Evolutionary conservation across 768 basidiomycete species (phyloP), one percentile per base, ranked within the genome.

Genomic region (Termitomyces bulborhizus): DNA sequence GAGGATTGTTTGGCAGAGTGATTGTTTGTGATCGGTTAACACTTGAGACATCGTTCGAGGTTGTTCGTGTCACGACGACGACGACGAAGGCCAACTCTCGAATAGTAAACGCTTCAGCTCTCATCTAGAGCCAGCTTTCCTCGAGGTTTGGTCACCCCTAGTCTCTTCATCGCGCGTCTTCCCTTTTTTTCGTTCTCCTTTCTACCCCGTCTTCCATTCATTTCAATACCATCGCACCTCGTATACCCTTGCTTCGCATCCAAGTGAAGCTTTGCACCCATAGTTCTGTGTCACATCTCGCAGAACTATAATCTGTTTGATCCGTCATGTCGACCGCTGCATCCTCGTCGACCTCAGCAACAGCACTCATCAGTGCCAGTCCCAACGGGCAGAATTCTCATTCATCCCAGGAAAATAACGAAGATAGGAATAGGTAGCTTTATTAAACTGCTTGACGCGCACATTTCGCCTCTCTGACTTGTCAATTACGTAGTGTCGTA

Each of bases 391-490:
- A 80, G 65, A 81, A 75, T 61, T 69, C 74, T 24, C 75, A 80
- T 62, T 71, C 74, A 34, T 54, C 76, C 50, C 67, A 76, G 46
- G 79, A 84, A 69, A 83, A 82, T 65, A 82, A 77, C 61, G 86
- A 88, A 63, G 86, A 88, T 69, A 86, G 85, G 78, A 88, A 88
- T 67, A 88, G 81, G 83, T 80, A 52, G 51, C 66, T 56, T 36
- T 40, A 36, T 24, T 29, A 49, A 32, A 47, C 49, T 48, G 31
- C 52, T 42, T 57, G 41, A 44, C 53, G 43, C 53, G 37, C 6
- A 42, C 40, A 48, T 46, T 44, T 16, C 21, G 26, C 43, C 34
- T 45, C 51, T 40, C 36, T 50, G 18, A 46, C 40, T 37, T 11
- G 39, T 44, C 34, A 46, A 41, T 57, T 51, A 7, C 27, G 16